These are phyloP conservation scores for Plenodomus biglobosus DNA, from an alignment of 2,329 filamentous ascomycete genomes.

Conservation along the genomic window DNA sequence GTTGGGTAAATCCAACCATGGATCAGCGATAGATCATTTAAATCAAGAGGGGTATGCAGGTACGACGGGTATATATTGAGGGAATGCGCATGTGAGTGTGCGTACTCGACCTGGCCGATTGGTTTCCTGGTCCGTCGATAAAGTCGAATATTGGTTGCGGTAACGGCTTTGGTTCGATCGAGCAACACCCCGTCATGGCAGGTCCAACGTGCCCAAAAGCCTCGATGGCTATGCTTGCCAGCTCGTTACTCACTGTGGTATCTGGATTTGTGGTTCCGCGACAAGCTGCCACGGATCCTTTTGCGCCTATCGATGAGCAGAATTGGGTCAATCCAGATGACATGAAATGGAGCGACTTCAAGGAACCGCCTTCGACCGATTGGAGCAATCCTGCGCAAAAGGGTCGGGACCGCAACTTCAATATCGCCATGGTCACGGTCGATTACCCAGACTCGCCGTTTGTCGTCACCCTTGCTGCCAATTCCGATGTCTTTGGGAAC, in stretches of 20 bases:
- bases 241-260: constrained; percentile 18
- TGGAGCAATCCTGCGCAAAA: constrained; percentile 52
- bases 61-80: neutral
- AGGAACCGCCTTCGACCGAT: constrained; percentile 50
- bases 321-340: constrained; percentile 57
- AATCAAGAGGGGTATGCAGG: neutral
- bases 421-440: constrained; percentile 57
- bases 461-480: constrained; percentile 50
- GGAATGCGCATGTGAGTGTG: neutral
- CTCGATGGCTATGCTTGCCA: constrained; percentile 17
- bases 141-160: neutral
- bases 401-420: constrained; percentile 56
- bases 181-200: constrained; percentile 6
- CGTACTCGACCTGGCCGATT: neutral
- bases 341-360: constrained; percentile 53
- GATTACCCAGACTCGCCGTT: constrained; percentile 56
- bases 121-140: neutral
- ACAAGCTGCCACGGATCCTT: constrained; percentile 43
- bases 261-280: constrained; percentile 18
- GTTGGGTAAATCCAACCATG: neutral
- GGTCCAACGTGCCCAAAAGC: constrained; percentile 6
- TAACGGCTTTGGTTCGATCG: neutral
- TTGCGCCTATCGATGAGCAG: constrained; percentile 55
- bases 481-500: constrained; percentile 56
- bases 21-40: neutral